These are phyloP conservation scores for Botryosphaeria dothidea DNA, from an alignment of 2,329 filamentous ascomycete genomes.

Conservation along the genomic window DNA sequence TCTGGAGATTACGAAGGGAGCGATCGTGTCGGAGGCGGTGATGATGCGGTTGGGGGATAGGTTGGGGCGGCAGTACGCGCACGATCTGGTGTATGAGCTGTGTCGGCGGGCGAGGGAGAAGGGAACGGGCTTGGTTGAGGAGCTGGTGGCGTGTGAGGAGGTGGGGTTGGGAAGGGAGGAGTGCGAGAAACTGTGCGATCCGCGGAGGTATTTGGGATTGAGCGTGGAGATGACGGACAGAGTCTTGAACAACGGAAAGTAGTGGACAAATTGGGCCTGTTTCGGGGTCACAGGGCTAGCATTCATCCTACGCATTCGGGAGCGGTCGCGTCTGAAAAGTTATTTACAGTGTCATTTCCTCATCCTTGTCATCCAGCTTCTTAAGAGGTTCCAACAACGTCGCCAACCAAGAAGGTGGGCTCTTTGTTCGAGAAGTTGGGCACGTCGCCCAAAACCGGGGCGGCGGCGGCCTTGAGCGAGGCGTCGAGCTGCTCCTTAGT, in stretches of 20 bases:
- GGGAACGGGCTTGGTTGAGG: conserved; percentile 20
- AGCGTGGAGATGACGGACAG: conserved; percentile 10
- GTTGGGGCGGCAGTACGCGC: conserved; percentile 35
- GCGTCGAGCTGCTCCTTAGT: conserved; percentile 29
- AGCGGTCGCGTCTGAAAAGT: background rate
- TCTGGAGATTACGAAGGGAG: conserved; percentile 34
- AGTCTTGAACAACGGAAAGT: background rate
- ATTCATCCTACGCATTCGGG: background rate
- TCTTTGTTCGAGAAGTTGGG: conserved; percentile 38
- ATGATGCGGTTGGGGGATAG: conserved; percentile 40
- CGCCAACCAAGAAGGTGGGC: conserved; percentile 29
- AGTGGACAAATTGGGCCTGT: background rate
- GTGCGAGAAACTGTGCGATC: background rate
- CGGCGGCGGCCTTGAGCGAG: conserved; percentile 26
- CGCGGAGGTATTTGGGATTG: background rate
- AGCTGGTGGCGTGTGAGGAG: conserved; percentile 22
- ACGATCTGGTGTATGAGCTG: background rate
- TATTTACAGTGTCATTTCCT: background rate
- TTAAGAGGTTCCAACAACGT: conserved; percentile 24
- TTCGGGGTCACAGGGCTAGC: too few relatives aligned
- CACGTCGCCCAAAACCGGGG: conserved; percentile 33
- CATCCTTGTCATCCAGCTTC: background rate
- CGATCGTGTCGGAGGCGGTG: conserved; percentile 40
- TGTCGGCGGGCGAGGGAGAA: background rate
- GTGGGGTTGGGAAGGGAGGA: conserved; percentile 9